Base-by-base conservation (phyloP, 192 early-diverging fungal genomes). In the Backusella sp. region DNA sequence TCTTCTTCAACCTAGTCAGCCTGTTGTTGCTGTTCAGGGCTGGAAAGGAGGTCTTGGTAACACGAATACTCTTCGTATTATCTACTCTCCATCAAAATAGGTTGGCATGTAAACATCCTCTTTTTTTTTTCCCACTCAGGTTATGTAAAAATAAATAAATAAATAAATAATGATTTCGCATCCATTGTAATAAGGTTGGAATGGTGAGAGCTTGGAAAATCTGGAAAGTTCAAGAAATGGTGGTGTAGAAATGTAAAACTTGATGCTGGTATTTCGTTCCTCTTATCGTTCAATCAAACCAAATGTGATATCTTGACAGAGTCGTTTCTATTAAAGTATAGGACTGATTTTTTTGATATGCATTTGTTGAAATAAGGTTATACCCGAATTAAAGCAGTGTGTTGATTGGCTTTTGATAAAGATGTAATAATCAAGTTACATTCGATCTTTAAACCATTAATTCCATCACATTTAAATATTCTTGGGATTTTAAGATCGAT, bases 51-150 rank as follows among this genome's bases (percentile, higher is more conserved):
- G 93, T 59, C 83, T 91, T 39, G 93, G 93, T 66, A 92, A 93
- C 85, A 94, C 93, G 80, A 94, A 94, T 85, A 94, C 93, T 35
- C 91, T 94, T 86, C 93, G 93, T 74, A 87, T 94, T 66, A 82
- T 94, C 68, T 82, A 87, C 56, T 87, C 91, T 8, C 82, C 82
- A 34, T 79, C 56, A 14, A 62, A 62, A 12, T 62, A 62, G 30
- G 1, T 28, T 62, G 19, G 28, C 56, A 62, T 62, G 56, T 62
- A 62, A 62, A 62, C 56, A 62, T 59, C 26, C 21, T 56, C 21
- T 23, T 26, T 52, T 59, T 59, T 59, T 59, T 59, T 59, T 59
- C 53, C n/a, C 9, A 12, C 23, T 59, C 53, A 9, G 56, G 12
- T 62, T 26, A 62, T 62, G 11, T 62, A 62, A 62, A 62, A 62